Percentiles rank a stretch among this genome's conserved stretches.
Evolutionary conservation across 2,329 filamentous ascomycete genomes (phyloP).

Genomic region (Pezizomycotina sp.): DNA sequence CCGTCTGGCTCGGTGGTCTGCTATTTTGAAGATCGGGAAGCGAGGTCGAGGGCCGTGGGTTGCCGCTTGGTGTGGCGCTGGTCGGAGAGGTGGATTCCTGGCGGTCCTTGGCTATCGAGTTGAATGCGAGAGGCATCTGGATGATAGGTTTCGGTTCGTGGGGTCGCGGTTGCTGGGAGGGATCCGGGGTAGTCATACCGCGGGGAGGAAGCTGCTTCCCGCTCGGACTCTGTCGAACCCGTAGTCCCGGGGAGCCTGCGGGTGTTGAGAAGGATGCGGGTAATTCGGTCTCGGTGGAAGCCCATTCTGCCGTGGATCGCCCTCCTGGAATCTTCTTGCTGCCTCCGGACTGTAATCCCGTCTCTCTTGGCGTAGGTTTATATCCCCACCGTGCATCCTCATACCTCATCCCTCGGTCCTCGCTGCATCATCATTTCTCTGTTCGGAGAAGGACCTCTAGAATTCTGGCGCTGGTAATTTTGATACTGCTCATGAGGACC

Average conservation of each 20-base stretch:
- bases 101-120: slow-evolving; percentile 18
- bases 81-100: slow-evolving; percentile 16
- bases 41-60: slow-evolving; percentile 14
- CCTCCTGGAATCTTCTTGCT: slow-evolving; percentile 20
- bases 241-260: slow-evolving; percentile 15
- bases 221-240: slow-evolving; percentile 11
- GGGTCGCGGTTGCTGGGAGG: too few relatives aligned
- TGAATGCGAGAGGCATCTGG: slow-evolving; percentile 20
- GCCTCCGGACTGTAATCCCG: too few relatives aligned
- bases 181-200: too few relatives aligned
- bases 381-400: too few relatives aligned
- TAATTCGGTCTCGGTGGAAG: slow-evolving; percentile 17
- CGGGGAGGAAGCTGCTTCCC: slow-evolving; percentile 17
- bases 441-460: slow-evolving; percentile 15
- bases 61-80: slow-evolving; percentile 14
- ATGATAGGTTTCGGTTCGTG: too few relatives aligned
- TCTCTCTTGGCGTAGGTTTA: too few relatives aligned
- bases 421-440: slow-evolving; percentile 14
- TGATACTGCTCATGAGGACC: slow-evolving; percentile 15
- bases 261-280: slow-evolving; percentile 11
- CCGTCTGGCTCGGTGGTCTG: slow-evolving; percentile 3
- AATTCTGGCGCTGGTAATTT: slow-evolving; percentile 6
- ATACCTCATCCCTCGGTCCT: too few relatives aligned
- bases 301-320: slow-evolving; percentile 15
- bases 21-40: slow-evolving; percentile 10